These are phyloP conservation scores for Phytophthora ramorum DNA, from an alignment of 352 stramenopile species.

Conservation along the genomic window DNA sequence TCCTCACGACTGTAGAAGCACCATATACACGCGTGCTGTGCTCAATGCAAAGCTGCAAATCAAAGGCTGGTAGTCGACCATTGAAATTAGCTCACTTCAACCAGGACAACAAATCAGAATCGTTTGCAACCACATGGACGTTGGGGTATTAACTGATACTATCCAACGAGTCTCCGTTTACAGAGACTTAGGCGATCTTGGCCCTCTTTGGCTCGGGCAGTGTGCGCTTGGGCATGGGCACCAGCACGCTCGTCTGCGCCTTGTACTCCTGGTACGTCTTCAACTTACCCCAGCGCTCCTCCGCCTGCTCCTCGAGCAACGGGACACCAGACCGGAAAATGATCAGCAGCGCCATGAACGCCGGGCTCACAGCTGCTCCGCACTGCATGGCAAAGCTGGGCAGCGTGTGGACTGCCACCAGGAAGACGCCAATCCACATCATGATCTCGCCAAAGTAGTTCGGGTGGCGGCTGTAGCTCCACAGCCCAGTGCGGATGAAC, in stretches of 20 bases:
- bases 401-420: constrained; percentile 51
- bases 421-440: constrained; percentile 85
- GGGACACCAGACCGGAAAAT: constrained; percentile 70
- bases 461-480: constrained; percentile 90
- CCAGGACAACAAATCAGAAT: too few species aligned
- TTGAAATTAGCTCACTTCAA: too few species aligned
- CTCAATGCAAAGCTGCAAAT: neutral
- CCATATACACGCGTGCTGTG: neutral
- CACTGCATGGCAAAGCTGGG: constrained; percentile 46
- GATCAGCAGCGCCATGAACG: constrained; percentile 75
- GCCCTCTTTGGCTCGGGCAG: neutral
- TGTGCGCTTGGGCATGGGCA: constrained; percentile 39
- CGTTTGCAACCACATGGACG: constrained; percentile 1
- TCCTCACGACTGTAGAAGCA: neutral
- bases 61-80: neutral
- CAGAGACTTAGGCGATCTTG: constrained; percentile 2
- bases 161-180: neutral
- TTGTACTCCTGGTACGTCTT: constrained; percentile 81
- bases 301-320: constrained; percentile 72
- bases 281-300: constrained; percentile 69
- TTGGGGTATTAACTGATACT: neutral
- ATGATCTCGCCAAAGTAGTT: constrained; percentile 94
- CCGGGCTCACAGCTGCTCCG: constrained; percentile 56
- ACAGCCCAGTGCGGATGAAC: constrained; percentile 83
- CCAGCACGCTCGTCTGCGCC: constrained; percentile 61